A percentile compares a stretch with the other conserved stretches of the same genome.
These are phyloP conservation scores for Rosellinia necatrix DNA, from an alignment of 2,329 filamentous ascomycete species.

Conservation along the genomic window DNA sequence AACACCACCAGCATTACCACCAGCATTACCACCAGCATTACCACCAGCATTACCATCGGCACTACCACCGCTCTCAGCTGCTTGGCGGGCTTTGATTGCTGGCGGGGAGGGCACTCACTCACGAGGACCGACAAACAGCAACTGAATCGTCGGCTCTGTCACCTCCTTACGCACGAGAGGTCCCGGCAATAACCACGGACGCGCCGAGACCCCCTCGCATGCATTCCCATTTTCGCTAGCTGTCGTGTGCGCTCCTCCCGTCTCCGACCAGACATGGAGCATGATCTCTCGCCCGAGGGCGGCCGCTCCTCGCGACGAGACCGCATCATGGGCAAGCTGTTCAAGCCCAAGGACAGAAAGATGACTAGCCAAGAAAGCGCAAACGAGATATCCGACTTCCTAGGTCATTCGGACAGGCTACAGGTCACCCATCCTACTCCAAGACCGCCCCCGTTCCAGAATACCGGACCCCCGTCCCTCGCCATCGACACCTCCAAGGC, in stretches of 20 bases:
- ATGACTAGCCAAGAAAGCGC: conserved; percentile 49
- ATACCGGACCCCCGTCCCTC: conserved; percentile 46
- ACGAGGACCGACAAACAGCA: conserved; percentile 15
- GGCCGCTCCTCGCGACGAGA: conserved; percentile 39
- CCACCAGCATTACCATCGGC: background rate
- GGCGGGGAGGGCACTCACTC: conserved; percentile 9
- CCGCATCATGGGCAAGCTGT: conserved; percentile 68
- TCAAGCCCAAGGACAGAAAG: conserved; percentile 46
- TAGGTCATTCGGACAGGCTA: conserved; percentile 60
- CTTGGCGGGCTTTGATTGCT: conserved; percentile 5
- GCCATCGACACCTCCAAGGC: conserved; percentile 60
- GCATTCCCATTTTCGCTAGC: background rate
- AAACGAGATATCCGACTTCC: conserved; percentile 63
- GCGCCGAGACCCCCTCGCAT: conserved; percentile 10
- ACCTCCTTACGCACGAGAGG: background rate
- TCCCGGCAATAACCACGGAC: background rate
- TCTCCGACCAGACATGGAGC: conserved; percentile 36
- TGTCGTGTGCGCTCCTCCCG: conserved; percentile 14
- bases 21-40: background rate
- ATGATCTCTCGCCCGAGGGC: conserved; percentile 36
- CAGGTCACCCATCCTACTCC: conserved; percentile 57
- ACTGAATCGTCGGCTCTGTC: conserved; percentile 5
- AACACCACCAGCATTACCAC: background rate
- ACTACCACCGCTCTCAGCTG: background rate
- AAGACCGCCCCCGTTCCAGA: conserved; percentile 39